Evolutionary conservation across 768 basidiomycete species (phyloP), one percentile per base, ranked within the genome.

Genomic region (Leucosporidium scottii): DNA sequence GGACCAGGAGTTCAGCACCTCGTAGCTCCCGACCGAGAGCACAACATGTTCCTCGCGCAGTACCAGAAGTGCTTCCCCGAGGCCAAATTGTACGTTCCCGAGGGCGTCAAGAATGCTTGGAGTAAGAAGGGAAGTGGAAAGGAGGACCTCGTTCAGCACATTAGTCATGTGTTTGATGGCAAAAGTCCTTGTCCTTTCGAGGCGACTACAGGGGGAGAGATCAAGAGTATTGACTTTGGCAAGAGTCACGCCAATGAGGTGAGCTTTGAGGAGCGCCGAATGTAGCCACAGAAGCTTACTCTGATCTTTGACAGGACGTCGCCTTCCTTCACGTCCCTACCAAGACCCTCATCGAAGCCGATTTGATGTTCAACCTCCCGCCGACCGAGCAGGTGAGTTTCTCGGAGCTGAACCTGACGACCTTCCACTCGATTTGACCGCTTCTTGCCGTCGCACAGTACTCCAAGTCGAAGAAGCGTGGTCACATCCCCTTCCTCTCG

Each of bases 361-460:
- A 96, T 77, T 80, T 93, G 54, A 77, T 93, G 4, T 84, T 91
- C 80, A 93, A 93, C 79, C 80, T 93, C 18, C 90, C 91, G 1
- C 80, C 84, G 6, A 85, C 77, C 3, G 91, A 93, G 78, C 90
- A 92, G 79, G 75, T 75, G 51, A 34, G 67, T 50, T 17, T 5
- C 34, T 12, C 6, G n/a, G n/a, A n/a, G n/a, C n/a, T n/a, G n/a
- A n/a, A n/a, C n/a, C n/a, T n/a, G n/a, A n/a, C n/a, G n/a, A n/a
- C n/a, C n/a, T n/a, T n/a, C n/a, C n/a, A n/a, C n/a, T n/a, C n/a
- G n/a, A n/a, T n/a, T n/a, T n/a, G n/a, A n/a, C n/a, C n/a, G n/a
- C n/a, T n/a, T n/a, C n/a, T n/a, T n/a, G n/a, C n/a, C n/a, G n/a
- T n/a, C n/a, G n/a, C n/a, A 49, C 66, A 73, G 68, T 79, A 80